Base-by-base conservation (phyloP, 2,329 filamentous ascomycete genomes). In the Neofusicoccum sp. region DNA sequence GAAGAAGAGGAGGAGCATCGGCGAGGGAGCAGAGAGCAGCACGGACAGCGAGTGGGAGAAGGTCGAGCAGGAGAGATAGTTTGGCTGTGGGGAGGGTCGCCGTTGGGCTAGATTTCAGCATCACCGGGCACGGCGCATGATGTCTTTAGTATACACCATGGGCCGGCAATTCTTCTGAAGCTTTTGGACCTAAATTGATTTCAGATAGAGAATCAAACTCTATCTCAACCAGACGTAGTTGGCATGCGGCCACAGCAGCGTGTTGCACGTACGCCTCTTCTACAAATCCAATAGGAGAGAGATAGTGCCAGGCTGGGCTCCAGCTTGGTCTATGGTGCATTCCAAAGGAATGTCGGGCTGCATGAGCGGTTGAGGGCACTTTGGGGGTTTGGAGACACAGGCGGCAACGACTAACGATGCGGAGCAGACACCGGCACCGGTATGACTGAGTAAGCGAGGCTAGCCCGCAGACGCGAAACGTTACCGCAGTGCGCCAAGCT, bases 11-110 rank as follows among this genome's bases (percentile, higher is more conserved):
- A 76, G 71, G 70, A 80, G 74, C 66, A 70, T 78, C 62, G 76
- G 79, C 9, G 82, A 81, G 62, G 82, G 82, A 60, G 83, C 82
- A 9, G 84, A 86, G 67, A 71, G 83, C 66, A 94, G 92, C 77
- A 97, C 93, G 4, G 94, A 98, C 79, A 94, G 94, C 72, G 94
- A 98, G 79, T 98, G 94, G 94, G 94, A 97, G 81, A 96, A 95
- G 82, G 90, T 98, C 28, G 90, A 90, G 76, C 80, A 78, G 64
- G 76, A 74, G 28, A 74, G 70, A 71, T 76, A 63, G 58, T 14
- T 56, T 7, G 28, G 34, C 43, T 48, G 56, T 34, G n/a, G 36
- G 14, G 12, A 39, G 28, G 31, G 28, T 33, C 33, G 37, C 52
- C 52, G 33, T 56, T 44, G 37, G 41, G 54, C 33, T 58, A 58